phyloP scores from a whole-genome alignment of 1,284 basidiomycete genomes.

The Leccinum olivaceoglutinosum region DNA sequence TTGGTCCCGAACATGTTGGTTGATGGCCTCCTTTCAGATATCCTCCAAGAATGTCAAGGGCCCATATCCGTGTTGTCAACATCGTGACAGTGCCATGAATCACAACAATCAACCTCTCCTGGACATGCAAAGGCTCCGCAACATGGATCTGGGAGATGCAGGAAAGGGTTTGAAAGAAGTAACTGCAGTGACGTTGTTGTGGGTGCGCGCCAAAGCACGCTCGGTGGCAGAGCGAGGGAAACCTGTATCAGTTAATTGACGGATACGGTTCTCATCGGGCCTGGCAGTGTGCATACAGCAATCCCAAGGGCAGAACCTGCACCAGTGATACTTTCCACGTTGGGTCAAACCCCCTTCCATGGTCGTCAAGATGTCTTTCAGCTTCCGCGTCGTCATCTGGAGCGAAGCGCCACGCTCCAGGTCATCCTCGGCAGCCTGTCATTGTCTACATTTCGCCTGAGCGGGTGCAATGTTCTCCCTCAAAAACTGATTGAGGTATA shows the following conservation, averaged over 20 bases:
- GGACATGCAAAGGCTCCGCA: no score
- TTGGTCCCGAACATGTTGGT: no score
- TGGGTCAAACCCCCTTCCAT: slow-evolving; percentile 36
- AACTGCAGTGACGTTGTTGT: slow-evolving; percentile 88
- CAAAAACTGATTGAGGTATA: slow-evolving; percentile 70
- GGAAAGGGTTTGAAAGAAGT: slow-evolving; percentile 78
- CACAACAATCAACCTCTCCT: no score
- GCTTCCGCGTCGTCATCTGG: slow-evolving; percentile 38
- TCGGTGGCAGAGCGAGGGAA: slow-evolving; percentile 85
- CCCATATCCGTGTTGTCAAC: no score
- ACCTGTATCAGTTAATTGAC: slow-evolving; percentile 93
- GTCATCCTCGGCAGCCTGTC: slow-evolving; percentile 41
- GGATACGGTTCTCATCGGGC: slow-evolving; percentile 73
- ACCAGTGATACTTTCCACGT: slow-evolving; percentile 21
- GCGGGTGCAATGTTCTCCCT: slow-evolving; percentile 47
- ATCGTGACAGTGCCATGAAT: no score
- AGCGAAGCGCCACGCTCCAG: slow-evolving; percentile 42
- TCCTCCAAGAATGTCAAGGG: no score
- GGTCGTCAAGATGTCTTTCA: slow-evolving; percentile 46
- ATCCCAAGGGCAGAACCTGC: slow-evolving; percentile 29
- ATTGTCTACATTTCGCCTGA: slow-evolving; percentile 39
- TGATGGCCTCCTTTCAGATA: no score
- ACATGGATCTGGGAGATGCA: slow-evolving; percentile 49
- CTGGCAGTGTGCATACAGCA: slow-evolving; percentile 37
- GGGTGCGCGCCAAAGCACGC: slow-evolving; percentile 75